phyloP scores from a whole-genome alignment of 805 yeast genomes.

The Starmerella cellae region DNA sequence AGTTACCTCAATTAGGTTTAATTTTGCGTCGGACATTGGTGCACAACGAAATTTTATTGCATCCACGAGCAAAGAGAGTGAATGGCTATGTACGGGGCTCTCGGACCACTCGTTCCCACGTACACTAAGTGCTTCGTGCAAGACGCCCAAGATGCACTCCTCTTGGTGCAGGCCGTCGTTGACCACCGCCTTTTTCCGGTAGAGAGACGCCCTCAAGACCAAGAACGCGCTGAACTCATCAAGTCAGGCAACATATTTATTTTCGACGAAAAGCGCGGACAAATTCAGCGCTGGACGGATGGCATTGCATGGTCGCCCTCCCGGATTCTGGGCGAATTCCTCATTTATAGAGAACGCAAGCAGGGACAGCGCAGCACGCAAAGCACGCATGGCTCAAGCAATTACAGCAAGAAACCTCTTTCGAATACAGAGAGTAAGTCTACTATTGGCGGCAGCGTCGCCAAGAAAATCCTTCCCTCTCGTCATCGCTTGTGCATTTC shows the following conservation, averaged over 20 bases:
- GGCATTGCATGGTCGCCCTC: conserved; percentile 93
- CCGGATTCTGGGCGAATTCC: conserved; percentile 69
- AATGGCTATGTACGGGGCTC: conserved; percentile 1
- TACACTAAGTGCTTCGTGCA: conserved; percentile 58
- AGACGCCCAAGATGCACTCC: conserved; percentile 68
- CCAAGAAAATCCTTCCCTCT: background rate
- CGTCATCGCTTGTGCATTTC: background rate
- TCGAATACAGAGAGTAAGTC: background rate
- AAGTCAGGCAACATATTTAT: conserved; percentile 71
- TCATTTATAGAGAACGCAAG: conserved; percentile 64
- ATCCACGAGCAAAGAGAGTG: too few relatives aligned
- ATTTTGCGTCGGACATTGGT: too few relatives aligned
- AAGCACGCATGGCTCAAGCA: background rate
- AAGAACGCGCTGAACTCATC: conserved; percentile 54
- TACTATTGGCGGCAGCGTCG: background rate
- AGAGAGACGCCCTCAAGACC: conserved; percentile 68
- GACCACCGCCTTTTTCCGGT: conserved; percentile 48
- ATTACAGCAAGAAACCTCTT: too few relatives aligned
- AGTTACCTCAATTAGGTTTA: too few relatives aligned
- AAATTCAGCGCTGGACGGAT: conserved; percentile 91
- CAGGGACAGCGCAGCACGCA: conserved; percentile 18
- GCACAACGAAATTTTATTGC: too few relatives aligned
- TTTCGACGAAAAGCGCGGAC: conserved; percentile 67
- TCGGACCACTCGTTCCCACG: conserved; percentile 35
- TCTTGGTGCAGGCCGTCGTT: conserved; percentile 67